Evolutionary conservation across 768 basidiomycete genomes (phyloP).

Genomic region (Lentinula sp.): DNA sequence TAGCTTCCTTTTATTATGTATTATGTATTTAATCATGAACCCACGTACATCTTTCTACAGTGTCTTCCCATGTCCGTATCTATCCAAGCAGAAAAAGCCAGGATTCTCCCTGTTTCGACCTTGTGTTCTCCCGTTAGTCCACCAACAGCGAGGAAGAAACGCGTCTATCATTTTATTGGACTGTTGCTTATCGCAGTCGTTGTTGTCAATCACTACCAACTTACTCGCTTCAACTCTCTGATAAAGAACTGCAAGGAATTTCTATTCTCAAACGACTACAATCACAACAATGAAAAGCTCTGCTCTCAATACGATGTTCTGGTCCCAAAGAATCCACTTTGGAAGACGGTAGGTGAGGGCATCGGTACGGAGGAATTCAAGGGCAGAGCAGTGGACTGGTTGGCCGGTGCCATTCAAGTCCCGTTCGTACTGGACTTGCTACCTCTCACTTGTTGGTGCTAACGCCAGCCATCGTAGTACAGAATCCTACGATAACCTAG

Average conservation of each 20-base stretch:
- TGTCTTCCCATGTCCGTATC: background rate
- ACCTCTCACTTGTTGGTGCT: background rate
- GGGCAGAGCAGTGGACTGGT: conserved; percentile 22
- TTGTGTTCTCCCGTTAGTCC: background rate
- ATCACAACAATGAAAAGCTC: background rate
- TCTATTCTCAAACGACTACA: background rate
- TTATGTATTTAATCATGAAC: no score
- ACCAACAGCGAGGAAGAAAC: background rate
- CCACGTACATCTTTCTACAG: no score
- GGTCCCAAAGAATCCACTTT: background rate
- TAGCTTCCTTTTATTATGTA: no score
- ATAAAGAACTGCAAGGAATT: background rate
- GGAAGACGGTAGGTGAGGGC: background rate
- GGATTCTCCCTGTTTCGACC: background rate
- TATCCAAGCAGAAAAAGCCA: background rate
- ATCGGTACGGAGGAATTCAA: conserved; percentile 20
- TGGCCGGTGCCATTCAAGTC: conserved; percentile 26
- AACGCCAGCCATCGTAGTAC: conserved; percentile 14
- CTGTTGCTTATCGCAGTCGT: background rate
- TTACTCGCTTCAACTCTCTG: background rate
- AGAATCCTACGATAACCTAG: conserved; percentile 21
- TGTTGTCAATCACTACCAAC: background rate
- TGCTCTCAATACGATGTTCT: background rate
- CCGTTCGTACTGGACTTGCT: conserved; percentile 14
- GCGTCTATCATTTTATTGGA: background rate